Percentiles rank a stretch among this genome's conserved stretches.
These are phyloP conservation scores for Marasmius fiardii DNA, from an alignment of 1,284 basidiomycete species.

Conservation along the genomic window DNA sequence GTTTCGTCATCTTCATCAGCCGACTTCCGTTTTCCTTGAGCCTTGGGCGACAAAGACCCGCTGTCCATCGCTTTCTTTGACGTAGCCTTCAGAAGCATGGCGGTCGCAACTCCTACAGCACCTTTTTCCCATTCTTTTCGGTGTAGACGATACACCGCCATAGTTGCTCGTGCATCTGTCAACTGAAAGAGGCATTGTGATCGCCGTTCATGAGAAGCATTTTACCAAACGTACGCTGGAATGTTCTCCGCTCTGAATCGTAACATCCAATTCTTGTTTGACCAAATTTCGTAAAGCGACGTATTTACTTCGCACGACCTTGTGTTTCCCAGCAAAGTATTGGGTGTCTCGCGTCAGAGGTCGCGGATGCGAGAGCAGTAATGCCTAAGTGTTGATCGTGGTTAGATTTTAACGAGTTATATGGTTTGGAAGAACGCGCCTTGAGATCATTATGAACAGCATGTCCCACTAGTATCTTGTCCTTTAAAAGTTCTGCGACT, in stretches of 20 bases:
- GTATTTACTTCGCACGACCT: slow-evolving; percentile 58
- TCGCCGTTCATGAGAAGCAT: not conserved
- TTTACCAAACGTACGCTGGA: slow-evolving; percentile 59
- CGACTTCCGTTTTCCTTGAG: slow-evolving; percentile 19
- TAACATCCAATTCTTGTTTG: slow-evolving; percentile 76
- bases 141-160: slow-evolving; percentile 92
- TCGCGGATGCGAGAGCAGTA: slow-evolving; percentile 89
- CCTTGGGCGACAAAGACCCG: not conserved
- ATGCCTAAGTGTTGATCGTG: slow-evolving; percentile 46
- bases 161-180: slow-evolving; percentile 88
- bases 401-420: not conserved
- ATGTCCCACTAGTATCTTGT: slow-evolving; percentile 88
- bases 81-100: slow-evolving; percentile 19
- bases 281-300: slow-evolving; percentile 82
- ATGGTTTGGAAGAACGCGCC: slow-evolving; percentile 32
- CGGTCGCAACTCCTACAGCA: slow-evolving; percentile 22
- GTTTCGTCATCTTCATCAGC: slow-evolving; percentile 11
- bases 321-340: slow-evolving; percentile 52
- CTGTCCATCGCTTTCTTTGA: not conserved
- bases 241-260: slow-evolving; percentile 88
- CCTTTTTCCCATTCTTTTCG: slow-evolving; percentile 81
- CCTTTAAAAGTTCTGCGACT: slow-evolving; percentile 79
- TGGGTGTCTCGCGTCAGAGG: slow-evolving; percentile 85
- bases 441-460: slow-evolving; percentile 92
- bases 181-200: not conserved